Evolutionary conservation across 805 yeast genomes (phyloP), one percentile per base, ranked within the genome.

Genomic region (Kodamaea neixiangensis): DNA sequence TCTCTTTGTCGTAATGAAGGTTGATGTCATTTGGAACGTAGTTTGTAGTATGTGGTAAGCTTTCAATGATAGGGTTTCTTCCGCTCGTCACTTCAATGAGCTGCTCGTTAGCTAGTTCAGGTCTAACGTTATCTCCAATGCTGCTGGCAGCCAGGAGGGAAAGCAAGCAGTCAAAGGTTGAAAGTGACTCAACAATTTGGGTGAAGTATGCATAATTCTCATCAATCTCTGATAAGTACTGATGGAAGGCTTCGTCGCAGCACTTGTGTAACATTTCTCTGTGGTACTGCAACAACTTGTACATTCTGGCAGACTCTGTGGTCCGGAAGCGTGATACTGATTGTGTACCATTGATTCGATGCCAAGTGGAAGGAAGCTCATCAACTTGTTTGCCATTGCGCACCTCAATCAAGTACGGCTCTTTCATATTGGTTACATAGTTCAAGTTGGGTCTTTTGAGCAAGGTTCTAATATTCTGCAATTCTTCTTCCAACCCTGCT

Each of bases 391-490:
- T 67, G 1, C 72, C 73, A 54, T 84, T 83, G 41, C 89, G 71
- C 0, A 93, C 84, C 59, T 92, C 97, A 18, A 94, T 77, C 44
- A 92, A 69, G 60, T 85, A 87, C 2, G 89, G 86, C 17, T 86
- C 87, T 47, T 82, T 85, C 46, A 79, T 76, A 49, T 80, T 82
- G 11, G 83, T 77, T 21, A 75, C 71, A 58, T 73, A 90, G 17
- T 76, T 70, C 48, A 87, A 62, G 37, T 78, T 72, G 0, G 92
- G 87, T 22, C 89, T 71, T 22, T 77, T 78, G 22, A 89, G 64
- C 0, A 75, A 44, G 1, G 52, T 61, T 45, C 81, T 70, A 2
- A 87, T 72, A 0, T 58, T 56, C 2, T 57, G 53, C n/a, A 92
- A 67, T 54, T 87, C 92, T 0, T 66, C 69, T 0, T 77, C 66